Base-by-base conservation (phyloP, 495 filamentous ascomycete genomes). In the Pyronema omphalodes region DNA sequence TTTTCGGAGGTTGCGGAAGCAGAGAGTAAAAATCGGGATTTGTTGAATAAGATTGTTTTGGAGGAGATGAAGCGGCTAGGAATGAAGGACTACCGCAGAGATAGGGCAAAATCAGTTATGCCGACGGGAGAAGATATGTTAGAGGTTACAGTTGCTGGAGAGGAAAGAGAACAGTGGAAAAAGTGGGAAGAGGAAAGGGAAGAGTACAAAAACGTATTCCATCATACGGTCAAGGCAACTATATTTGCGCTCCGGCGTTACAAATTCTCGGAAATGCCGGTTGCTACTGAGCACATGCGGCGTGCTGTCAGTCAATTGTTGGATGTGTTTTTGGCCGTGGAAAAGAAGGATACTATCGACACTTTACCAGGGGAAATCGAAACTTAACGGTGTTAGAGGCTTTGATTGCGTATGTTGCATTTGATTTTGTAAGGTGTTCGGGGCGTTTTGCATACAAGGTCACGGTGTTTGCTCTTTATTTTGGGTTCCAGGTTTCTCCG, bases 121-220 rank as follows among this genome's bases (percentile, higher is more conserved):
- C 19, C 51, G 9, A 34, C 35, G 9, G 37, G 9, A 3, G 41
- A 33, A 8, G 51, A 37, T 3, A 43, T 40, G 23, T 39, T 45
- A 19, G 51, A 58, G 7, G 57, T 46, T 17, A 46, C 47, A 12
- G 57, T 59, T 44, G 35, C 34, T 8, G 45, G 54, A 37, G 56
- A 45, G 41, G 60, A 58, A 34, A 41, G 44, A 8, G 53, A 50
- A 36, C 19, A 15, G 12, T 52, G 37, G 36, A 52, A 34, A 29
- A 52, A 59, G 48, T 53, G 40, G 18, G 59, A 55, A 50, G 61
- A 37, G n/a, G 61, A 62, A 45, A 63, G 61, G 46, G 61, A 62
- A 37, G 61, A 64, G 50, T 64, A 63, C 44, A 64, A 64, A 36
- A 49, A 58, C 37, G 53, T 64, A 7, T 64, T 60, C 41, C 41